Conservation (phyloP, 2,329 filamentous ascomycete species). For the Aureobasidium melanogenum region DNA sequence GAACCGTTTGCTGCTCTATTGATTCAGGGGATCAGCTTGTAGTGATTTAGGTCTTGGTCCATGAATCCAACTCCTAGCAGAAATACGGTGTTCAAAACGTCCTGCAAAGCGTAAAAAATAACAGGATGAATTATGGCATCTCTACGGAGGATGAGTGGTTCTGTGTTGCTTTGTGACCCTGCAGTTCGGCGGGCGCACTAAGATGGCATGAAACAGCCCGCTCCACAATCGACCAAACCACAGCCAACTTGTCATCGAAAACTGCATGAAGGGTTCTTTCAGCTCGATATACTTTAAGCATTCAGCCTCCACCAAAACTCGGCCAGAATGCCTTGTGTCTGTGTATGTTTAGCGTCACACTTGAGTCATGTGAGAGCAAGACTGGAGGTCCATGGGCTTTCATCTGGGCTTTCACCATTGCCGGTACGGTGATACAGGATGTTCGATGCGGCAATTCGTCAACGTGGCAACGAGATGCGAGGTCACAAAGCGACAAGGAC, state of each 20-base stretch:
- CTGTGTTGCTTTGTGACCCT: conserved; percentile 6
- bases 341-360: not conserved
- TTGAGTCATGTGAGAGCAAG: not conserved
- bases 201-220: conserved; percentile 10
- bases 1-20: not conserved
- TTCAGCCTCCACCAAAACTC: not conserved
- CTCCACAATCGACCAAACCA: conserved; percentile 9
- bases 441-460: not conserved
- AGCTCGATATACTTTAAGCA: not conserved
- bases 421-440: not conserved
- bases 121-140: not conserved
- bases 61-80: not conserved
- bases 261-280: not conserved
- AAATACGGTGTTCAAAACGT: not conserved
- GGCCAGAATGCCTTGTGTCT: not conserved
- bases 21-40: not conserved
- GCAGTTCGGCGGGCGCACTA: conserved; percentile 10
- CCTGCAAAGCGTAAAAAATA: not conserved
- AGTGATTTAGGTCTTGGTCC: not conserved
- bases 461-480: not conserved
- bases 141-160: not conserved
- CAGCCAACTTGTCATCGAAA: not conserved
- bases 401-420: not conserved
- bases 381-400: not conserved
- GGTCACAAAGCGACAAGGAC: no score